phyloP scores from a whole-genome alignment of 768 basidiomycete species.

The Rhizopogon vinicolor region DNA sequence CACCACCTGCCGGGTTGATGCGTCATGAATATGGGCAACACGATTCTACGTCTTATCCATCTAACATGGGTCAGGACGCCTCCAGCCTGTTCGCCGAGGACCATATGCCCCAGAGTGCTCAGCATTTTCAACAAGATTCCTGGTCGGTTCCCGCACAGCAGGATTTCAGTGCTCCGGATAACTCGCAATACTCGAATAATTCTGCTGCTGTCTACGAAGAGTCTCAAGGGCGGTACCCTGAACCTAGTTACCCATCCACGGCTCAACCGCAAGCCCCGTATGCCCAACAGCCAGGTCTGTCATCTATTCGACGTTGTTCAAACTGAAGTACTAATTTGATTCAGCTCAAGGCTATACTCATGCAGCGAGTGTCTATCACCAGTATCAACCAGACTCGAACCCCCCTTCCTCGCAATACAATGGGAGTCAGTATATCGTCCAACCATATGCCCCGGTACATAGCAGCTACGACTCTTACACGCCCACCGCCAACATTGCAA shows the following conservation, averaged over 20 bases:
- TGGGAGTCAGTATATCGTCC: conserved; percentile 11
- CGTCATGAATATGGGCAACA: conserved; percentile 19
- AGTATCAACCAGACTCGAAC: conserved; percentile 18
- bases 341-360: conserved; percentile 9
- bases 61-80: conserved; percentile 29
- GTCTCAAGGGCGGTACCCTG: conserved; percentile 28
- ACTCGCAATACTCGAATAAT: conserved; percentile 9
- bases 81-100: conserved; percentile 36
- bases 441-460: conserved; percentile 8
- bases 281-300: conserved; percentile 21
- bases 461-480: conserved; percentile 33
- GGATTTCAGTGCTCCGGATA: conserved; percentile 8
- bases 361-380: conserved; percentile 15
- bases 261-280: conserved; percentile 18
- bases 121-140: conserved; percentile 19
- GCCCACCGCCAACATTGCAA: conserved; percentile 19
- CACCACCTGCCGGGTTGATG: conserved; percentile 11
- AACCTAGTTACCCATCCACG: conserved; percentile 19
- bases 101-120: conserved; percentile 22
- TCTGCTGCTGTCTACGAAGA: conserved; percentile 17
- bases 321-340: conserved; percentile 4
- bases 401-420: conserved; percentile 11
- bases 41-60: conserved; percentile 17
- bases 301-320: background rate
- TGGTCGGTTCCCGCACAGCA: conserved; percentile 22